Evolutionary conservation across 2,329 filamentous ascomycete species (phyloP).

Genomic region (Coleophoma cylindrospora): DNA sequence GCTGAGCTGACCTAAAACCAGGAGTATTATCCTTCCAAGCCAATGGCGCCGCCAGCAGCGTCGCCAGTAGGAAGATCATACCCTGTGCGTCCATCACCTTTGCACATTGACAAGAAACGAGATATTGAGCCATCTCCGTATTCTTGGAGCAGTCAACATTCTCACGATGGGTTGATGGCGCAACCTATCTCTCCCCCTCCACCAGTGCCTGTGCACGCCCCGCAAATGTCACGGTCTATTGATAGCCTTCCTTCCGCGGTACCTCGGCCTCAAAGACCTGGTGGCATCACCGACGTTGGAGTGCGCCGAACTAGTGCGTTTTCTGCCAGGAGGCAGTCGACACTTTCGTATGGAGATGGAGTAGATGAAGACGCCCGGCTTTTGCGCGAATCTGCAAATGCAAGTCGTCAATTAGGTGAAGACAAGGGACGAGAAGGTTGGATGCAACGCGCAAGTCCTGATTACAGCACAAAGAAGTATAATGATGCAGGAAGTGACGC

Average conservation of each 20-base stretch:
- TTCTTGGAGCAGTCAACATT: slow-evolving; percentile 25
- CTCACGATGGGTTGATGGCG: slow-evolving; percentile 23
- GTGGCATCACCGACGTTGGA: slow-evolving; percentile 9
- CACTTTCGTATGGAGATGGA: slow-evolving; percentile 18
- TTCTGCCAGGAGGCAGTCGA: slow-evolving; percentile 20
- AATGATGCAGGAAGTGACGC: slow-evolving; percentile 7
- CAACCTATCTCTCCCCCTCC: slow-evolving; percentile 21
- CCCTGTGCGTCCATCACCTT: slow-evolving; percentile 15
- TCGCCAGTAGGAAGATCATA: slow-evolving; percentile 12
- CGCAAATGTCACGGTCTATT: background rate
- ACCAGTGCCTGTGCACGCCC: slow-evolving; percentile 16
- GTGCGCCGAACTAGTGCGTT: slow-evolving; percentile 24
- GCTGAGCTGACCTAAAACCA: slow-evolving; percentile 3
- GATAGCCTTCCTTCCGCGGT: slow-evolving; percentile 2
- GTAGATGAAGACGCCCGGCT: slow-evolving; percentile 27
- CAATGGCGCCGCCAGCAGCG: too few relatives aligned
- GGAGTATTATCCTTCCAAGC: slow-evolving; percentile 12
- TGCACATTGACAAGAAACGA: slow-evolving; percentile 21
- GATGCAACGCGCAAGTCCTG: slow-evolving; percentile 8
- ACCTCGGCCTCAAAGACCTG: slow-evolving; percentile 11
- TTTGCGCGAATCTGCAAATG: slow-evolving; percentile 24
- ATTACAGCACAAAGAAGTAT: slow-evolving; percentile 2
- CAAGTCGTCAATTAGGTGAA: slow-evolving; percentile 17
- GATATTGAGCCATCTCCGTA: slow-evolving; percentile 21
- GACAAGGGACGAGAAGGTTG: slow-evolving; percentile 20